Base-by-base conservation (phyloP, 75 land plant genomes). In the Picea glauca region DNA sequence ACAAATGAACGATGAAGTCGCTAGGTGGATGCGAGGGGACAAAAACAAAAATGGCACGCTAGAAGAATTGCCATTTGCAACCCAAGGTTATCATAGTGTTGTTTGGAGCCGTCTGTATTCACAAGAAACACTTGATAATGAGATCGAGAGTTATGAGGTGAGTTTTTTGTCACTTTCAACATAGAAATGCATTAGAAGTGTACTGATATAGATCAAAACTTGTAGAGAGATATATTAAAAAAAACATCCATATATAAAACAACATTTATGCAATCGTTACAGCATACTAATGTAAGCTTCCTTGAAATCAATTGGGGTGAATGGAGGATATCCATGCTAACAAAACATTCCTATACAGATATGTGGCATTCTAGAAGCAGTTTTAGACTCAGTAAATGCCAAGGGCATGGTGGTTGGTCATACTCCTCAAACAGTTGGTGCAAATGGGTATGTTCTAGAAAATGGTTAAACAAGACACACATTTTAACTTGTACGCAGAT, bases 91-190 rank as follows among this genome's bases (percentile, higher is more conserved):
- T 85, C 95, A 94, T 77, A 94, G 98, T 86, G 93, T 96, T 79
- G 98, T 94, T 35, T 96, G 99, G 99, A 96, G 87, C 80, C 87
- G 99, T 74, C 78, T 96, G 78, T 96, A 96, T 77, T 96, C 99
- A 12, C 85, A 89, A 78, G 92, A 94, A 77, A 74, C 68, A 62
- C 79, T 83, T 20, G 89, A 85, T 56, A 78, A 81, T 31, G 83
- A 82, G 63, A 82, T 63, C 72, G 83, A 79, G 33, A 73, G 58
- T 73, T 32, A 73, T 59, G 83, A 91, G 91, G 90, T 66, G 80
- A 79, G 20, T 50, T 75, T 75, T 58, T 26, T 14, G 20, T 70
- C 43, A 20, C 54, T 70, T 43, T 8, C 54, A 70, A 70, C 3
- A 70, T n/a, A 43, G 74, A 66, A 66, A 43, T 70, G n/a, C 54